phyloP scores from a whole-genome alignment of 805 yeast genomes.

The Candida tammaniensis region DNA sequence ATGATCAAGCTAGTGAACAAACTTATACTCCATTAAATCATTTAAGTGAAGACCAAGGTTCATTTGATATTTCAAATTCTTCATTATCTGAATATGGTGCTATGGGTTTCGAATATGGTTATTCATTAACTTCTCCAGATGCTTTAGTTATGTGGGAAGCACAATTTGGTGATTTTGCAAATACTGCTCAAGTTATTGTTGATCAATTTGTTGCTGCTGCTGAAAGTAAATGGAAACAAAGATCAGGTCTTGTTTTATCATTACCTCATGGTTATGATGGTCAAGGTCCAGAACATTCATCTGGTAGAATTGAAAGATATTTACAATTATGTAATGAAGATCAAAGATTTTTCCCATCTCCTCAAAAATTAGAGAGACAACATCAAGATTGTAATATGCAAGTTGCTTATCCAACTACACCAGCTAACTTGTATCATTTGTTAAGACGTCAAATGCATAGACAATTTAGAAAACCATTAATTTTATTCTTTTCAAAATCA shows the following conservation, averaged over 20 bases:
- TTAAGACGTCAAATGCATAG: constrained; percentile 99
- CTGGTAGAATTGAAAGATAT: constrained; percentile 96
- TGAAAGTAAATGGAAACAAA: constrained; percentile 98
- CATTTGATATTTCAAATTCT: constrained; percentile 86
- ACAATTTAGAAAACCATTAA: constrained; percentile 93
- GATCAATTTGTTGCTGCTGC: constrained; percentile 97
- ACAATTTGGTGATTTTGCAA: constrained; percentile 99
- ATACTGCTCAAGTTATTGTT: constrained; percentile 96
- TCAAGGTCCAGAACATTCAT: constrained; percentile 99
- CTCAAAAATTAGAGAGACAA: constrained; percentile 87
- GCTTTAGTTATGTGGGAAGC: constrained; percentile 99
- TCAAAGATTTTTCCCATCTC: constrained; percentile 88
- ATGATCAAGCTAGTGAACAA: constrained; percentile 86
- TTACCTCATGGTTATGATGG: constrained; percentile 99
- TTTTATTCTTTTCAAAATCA: constrained; percentile 85
- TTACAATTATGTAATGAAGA: constrained; percentile 95
- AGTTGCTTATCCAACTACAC: constrained; percentile 97
- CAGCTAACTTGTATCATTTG: constrained; percentile 93
- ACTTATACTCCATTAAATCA: constrained; percentile 84
- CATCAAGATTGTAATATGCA: constrained; percentile 99
- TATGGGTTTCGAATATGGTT: constrained; percentile 99
- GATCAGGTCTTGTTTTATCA: constrained; percentile 92
- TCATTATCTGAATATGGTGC: constrained; percentile 98
- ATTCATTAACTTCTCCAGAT: constrained; percentile 95
- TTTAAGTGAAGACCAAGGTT: constrained; percentile 77